Evolutionary conservation across 352 stramenopile genomes (phyloP), one percentile per base, ranked within the genome.

Genomic region (Sclerospora graminicola): DNA sequence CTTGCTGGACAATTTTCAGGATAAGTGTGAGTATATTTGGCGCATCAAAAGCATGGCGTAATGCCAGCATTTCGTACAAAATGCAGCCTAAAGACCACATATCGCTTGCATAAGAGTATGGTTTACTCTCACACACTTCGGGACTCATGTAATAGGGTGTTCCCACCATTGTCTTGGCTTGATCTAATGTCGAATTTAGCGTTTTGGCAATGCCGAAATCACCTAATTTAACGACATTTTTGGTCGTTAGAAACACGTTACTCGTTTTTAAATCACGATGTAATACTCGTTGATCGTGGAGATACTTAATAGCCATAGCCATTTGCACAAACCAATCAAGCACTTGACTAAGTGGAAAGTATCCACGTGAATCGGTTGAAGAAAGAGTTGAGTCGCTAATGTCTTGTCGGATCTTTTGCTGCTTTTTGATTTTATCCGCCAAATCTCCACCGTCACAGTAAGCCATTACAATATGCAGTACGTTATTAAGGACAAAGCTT

Each of bases 201-300:
- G 78, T 86, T 60, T 84, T 83, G 32, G 84, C 86, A 55, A 97
- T 97, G 46, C 89, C 90, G 41, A 97, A 94, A 52, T 97, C 91
- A 13, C 89, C 90, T 14, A 97, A 63, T 30, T 97, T 95, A 32
- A 96, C 78, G 13, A 88, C 70, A 41, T 94, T 87, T 28, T 84
- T 60, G 0, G 51, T 82, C 27, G 80, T 89, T 10, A 95, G 44
- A 53, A 95, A 95, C 39, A 95, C 82, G 63, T 98, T 98, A 57
- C 92, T 94, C 19, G 91, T 94, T 62, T 98, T 98, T 32, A 98
- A 69, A 51, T 98, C 91, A 35, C 86, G 79, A 57, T 97, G 89
- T 35, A 97, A 62, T 18, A 97, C 70, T 11, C 76, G 79, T 38
- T 95, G 87, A 30, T 68, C 60, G 55, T 98, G 91, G 52, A 98